These are phyloP conservation scores for Scedosporium aurantiacum DNA, from an alignment of 2,329 filamentous ascomycete genomes.

Conservation along the genomic window DNA sequence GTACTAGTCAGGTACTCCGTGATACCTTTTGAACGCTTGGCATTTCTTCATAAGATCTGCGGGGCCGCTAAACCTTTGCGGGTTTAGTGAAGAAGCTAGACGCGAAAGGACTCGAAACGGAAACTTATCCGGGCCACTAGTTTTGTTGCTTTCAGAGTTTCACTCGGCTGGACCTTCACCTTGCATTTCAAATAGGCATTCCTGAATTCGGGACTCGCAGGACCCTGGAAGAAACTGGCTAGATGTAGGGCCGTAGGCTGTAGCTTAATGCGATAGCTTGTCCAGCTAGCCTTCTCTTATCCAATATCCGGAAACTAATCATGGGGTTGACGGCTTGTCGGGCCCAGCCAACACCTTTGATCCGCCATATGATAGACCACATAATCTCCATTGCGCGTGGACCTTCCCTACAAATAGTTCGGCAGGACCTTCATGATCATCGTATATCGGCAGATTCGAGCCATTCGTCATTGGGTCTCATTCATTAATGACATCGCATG, in stretches of 20 bases:
- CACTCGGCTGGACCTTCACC: conserved; percentile 1
- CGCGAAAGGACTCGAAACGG: background rate
- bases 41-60: background rate
- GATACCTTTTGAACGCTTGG: background rate
- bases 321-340: too few species aligned
- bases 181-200: too few species aligned
- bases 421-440: background rate
- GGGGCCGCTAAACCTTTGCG: background rate
- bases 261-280: too few species aligned
- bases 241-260: too few species aligned
- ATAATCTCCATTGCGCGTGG: too few species aligned
- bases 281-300: too few species aligned
- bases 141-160: background rate
- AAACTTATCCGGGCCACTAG: background rate
- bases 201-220: too few species aligned
- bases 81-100: background rate
- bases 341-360: too few species aligned
- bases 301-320: too few species aligned
- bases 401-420: background rate
- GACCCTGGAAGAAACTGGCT: too few species aligned
- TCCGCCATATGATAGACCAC: too few species aligned
- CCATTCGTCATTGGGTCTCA: background rate
- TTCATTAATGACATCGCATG: background rate
- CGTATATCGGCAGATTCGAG: background rate
- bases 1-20: background rate